Percentiles rank a stretch among this genome's conserved stretches.
phyloP scores from a whole-genome alignment of 179 eudicot species.

The Pouteria campechiana region DNA sequence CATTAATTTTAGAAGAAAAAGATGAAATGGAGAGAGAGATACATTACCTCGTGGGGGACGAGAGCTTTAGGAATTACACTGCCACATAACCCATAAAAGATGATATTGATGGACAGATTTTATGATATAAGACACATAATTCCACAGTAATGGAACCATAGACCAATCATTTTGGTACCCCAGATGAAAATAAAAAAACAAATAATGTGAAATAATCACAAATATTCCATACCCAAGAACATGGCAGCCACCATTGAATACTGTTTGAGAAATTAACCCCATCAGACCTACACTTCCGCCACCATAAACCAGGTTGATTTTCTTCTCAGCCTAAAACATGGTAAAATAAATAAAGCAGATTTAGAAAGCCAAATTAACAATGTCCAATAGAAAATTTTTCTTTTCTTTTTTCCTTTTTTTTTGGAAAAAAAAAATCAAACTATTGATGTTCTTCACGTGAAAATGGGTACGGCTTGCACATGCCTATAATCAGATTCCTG shows the following conservation, averaged over 20 bases:
- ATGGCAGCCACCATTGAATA: conserved; percentile 51
- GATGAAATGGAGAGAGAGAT: not conserved
- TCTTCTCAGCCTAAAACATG: conserved; percentile 33
- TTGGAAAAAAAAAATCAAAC: not conserved
- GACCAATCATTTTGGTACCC: too few species aligned
- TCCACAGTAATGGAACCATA: too few species aligned
- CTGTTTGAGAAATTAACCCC: conserved; percentile 62
- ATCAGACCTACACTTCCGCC: conserved; percentile 68
- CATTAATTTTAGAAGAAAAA: not conserved
- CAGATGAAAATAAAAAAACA: not conserved
- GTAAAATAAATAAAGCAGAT: not conserved
- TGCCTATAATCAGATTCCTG: too few species aligned
- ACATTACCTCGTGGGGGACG: conserved; percentile 46
- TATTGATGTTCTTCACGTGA: not conserved
- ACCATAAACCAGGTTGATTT: conserved; percentile 53
- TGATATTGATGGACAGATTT: too few species aligned
- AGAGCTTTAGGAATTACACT: conserved; percentile 65
- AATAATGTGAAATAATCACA: not conserved
- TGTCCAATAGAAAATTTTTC: too few species aligned
- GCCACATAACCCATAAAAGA: conserved; percentile 11
- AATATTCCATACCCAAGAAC: conserved; percentile 43
- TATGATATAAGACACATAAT: too few species aligned
- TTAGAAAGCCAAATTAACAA: not conserved
- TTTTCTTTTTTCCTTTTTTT: too few species aligned
- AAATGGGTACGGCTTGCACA: too few species aligned